Evolutionary conservation across 2,329 filamentous ascomycete species (phyloP).

Genomic region (Phialophora macrospora): DNA sequence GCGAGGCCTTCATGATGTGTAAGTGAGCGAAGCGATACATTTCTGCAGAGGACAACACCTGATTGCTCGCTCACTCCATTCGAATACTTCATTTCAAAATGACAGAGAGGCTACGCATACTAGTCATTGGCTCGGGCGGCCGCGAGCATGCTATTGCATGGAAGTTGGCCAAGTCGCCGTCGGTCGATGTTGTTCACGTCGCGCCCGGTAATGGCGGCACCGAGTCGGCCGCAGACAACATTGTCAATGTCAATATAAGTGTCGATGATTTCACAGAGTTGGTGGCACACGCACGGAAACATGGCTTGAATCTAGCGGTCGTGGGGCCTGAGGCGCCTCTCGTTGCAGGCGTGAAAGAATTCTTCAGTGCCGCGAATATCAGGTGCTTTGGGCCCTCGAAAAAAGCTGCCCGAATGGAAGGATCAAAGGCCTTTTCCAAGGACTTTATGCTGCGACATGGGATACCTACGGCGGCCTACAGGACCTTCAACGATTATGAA

Average conservation of each 20-base stretch:
- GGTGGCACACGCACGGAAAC: slow-evolving; percentile 73
- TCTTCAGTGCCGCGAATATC: slow-evolving; percentile 76
- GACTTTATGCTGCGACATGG: slow-evolving; percentile 93
- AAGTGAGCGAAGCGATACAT: background rate
- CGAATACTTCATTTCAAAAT: slow-evolving; percentile 8
- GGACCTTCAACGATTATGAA: slow-evolving; percentile 82
- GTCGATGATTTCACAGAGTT: slow-evolving; percentile 78
- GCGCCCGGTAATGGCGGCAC: slow-evolving; percentile 87
- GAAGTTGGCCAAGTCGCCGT: slow-evolving; percentile 84
- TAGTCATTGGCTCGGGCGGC: slow-evolving; percentile 91
- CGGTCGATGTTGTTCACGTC: slow-evolving; percentile 73
- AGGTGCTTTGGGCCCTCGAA: slow-evolving; percentile 84
- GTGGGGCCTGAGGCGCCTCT: slow-evolving; percentile 93
- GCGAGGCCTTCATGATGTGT: background rate
- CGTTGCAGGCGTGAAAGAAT: slow-evolving; percentile 84
- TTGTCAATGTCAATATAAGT: slow-evolving; percentile 73
- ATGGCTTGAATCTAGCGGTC: slow-evolving; percentile 79
- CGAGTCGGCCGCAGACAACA: slow-evolving; percentile 56
- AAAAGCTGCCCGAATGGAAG: slow-evolving; percentile 86
- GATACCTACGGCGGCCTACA: slow-evolving; percentile 89
- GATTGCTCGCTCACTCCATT: background rate
- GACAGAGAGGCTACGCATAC: slow-evolving; percentile 64
- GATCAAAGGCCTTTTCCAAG: slow-evolving; percentile 95
- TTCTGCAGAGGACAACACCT: no score
- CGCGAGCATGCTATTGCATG: slow-evolving; percentile 93